phyloP scores from a whole-genome alignment of 164 flowering plant genomes.

The Annona squamosa region DNA sequence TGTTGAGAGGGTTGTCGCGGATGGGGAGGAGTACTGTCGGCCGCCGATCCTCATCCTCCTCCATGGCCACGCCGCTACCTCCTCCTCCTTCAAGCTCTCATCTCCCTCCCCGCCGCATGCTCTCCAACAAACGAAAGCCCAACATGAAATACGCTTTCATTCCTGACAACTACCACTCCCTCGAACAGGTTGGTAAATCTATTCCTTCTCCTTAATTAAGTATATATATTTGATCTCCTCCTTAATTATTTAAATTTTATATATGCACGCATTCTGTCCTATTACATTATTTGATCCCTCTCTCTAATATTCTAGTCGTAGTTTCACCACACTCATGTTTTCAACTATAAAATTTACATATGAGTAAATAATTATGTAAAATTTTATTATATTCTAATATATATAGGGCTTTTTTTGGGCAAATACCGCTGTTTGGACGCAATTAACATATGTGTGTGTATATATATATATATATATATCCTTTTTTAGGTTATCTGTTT shows the following conservation, averaged over 20 bases:
- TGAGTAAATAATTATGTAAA: too few relatives aligned
- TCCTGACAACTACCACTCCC: slow-evolving; percentile 4
- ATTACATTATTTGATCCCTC: background rate
- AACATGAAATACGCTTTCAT: background rate
- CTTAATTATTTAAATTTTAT: background rate
- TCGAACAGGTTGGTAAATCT: background rate
- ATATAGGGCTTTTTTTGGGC: too few relatives aligned
- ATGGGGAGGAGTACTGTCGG: too few relatives aligned
- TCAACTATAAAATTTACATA: too few relatives aligned
- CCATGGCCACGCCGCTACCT: too few relatives aligned
- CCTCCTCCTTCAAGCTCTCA: background rate
- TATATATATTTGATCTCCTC: background rate
- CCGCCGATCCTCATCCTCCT: too few relatives aligned
- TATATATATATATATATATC: too few relatives aligned
- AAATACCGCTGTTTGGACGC: too few relatives aligned
- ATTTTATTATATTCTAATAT: too few relatives aligned
- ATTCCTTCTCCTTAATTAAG: background rate
- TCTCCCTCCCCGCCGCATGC: background rate
- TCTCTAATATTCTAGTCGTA: background rate
- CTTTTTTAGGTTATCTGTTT: too few relatives aligned
- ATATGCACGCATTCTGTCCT: background rate
- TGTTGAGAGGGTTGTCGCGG: too few relatives aligned
- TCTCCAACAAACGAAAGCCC: background rate
- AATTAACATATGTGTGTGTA: too few relatives aligned
- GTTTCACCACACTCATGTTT: background rate